phyloP scores from a whole-genome alignment of 176 grass and related monocot species.

The Bothriochloa decipiens region DNA sequence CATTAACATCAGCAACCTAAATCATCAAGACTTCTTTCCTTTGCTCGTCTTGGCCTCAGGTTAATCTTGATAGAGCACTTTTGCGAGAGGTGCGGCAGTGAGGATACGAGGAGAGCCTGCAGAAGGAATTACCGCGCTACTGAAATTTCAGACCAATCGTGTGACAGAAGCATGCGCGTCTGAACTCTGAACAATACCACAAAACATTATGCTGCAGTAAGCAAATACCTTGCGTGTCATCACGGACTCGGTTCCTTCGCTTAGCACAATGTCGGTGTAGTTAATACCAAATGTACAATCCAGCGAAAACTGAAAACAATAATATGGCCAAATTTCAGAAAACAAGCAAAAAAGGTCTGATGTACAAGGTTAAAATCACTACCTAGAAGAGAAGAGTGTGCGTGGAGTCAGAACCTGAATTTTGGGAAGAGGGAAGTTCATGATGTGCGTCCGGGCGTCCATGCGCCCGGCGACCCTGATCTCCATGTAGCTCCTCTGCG shows the following conservation, averaged over 20 bases:
- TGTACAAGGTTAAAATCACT: neutral
- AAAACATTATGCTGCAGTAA: neutral
- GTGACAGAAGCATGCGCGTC: conserved; percentile 16
- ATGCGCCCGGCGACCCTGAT: conserved; percentile 65
- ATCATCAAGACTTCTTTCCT: conserved; percentile 28
- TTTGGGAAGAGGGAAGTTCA: conserved; percentile 69
- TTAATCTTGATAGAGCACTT: conserved; percentile 70
- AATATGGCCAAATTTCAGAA: neutral
- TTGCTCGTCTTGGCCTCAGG: conserved; percentile 36
- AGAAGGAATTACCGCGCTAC: neutral
- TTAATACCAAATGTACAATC: conserved; percentile 83
- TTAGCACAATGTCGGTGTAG: conserved; percentile 59
- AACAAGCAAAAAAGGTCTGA: neutral
- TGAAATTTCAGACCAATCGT: neutral
- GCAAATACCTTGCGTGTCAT: conserved; percentile 61
- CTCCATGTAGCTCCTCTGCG: conserved; percentile 50
- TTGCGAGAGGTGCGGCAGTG: conserved; percentile 62
- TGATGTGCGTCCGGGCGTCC: conserved; percentile 54
- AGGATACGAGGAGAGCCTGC: conserved; percentile 67
- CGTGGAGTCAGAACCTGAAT: conserved; percentile 48
- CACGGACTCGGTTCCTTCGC: conserved; percentile 47
- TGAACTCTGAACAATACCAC: conserved; percentile 21
- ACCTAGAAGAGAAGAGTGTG: neutral
- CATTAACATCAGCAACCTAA: conserved; percentile 40
- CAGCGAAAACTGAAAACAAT: conserved; percentile 58